Conservation (phyloP, 306 rosid species). For the Comarum palustre region DNA sequence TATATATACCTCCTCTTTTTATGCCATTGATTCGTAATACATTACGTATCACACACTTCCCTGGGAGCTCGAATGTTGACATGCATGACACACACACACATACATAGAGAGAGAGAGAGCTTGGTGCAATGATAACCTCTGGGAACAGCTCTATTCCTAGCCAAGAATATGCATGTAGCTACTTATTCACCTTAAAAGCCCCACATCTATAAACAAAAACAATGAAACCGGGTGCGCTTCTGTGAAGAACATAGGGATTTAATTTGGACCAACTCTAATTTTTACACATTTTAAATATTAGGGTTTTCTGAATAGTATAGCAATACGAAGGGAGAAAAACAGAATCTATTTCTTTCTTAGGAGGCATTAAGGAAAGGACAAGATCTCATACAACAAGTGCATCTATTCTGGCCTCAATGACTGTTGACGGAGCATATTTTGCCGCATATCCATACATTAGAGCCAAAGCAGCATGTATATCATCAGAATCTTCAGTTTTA, state of each 20-base stretch:
- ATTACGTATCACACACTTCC: background rate
- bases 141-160: conserved; percentile 1
- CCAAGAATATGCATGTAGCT: background rate
- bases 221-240: background rate
- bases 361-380: conserved; percentile 14
- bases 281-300: background rate
- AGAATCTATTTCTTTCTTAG: background rate
- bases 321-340: background rate
- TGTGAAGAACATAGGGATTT: background rate
- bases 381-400: conserved; percentile 86
- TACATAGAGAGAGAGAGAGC: background rate
- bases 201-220: background rate
- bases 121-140: background rate
- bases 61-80: background rate
- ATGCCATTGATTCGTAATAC: background rate
- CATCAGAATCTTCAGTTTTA: conserved; percentile 83
- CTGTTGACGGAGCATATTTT: conserved; percentile 95
- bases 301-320: background rate
- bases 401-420: conserved; percentile 94
- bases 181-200: background rate
- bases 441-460: conserved; percentile 99
- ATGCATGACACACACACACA: background rate
- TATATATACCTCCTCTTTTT: background rate
- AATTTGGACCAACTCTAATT: background rate
- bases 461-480: conserved; percentile 96